Evolutionary conservation across 345 rosid species (phyloP).

Genomic region (Theobroma cacao): DNA sequence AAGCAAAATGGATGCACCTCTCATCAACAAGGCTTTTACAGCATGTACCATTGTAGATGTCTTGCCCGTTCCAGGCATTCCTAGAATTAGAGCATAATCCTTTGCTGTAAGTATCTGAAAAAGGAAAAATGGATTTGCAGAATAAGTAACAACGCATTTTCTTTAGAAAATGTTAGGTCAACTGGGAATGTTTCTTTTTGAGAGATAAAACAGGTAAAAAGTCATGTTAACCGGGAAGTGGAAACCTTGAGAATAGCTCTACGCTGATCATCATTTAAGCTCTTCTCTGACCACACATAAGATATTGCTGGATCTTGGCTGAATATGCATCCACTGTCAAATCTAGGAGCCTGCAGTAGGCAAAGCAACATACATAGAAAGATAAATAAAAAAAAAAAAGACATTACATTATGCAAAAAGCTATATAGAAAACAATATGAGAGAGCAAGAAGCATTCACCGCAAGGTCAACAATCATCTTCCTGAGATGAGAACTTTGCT

Average conservation of each 20-base stretch:
- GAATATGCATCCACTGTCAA: constrained; percentile 79
- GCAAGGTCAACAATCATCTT: constrained; percentile 87
- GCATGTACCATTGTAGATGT: constrained; percentile 98
- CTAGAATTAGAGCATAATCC: constrained; percentile 91
- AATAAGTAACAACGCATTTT: constrained; percentile 8
- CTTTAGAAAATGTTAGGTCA: not conserved
- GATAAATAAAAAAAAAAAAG: not conserved
- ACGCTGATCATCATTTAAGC: constrained; percentile 92
- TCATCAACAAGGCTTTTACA: constrained; percentile 87
- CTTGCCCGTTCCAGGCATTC: constrained; percentile 99
- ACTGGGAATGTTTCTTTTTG: not conserved
- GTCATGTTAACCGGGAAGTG: constrained; percentile 1
- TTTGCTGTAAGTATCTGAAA: constrained; percentile 89
- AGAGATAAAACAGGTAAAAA: not conserved
- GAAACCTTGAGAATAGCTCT: constrained; percentile 91
- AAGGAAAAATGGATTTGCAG: constrained; percentile 21
- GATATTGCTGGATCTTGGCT: constrained; percentile 99
- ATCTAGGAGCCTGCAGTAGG: constrained; percentile 75
- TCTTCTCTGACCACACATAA: constrained; percentile 83
- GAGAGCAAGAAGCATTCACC: constrained; percentile 45
- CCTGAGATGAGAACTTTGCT: constrained; percentile 65
- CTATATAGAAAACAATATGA: constrained; percentile 14
- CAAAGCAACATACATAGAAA: constrained; percentile 6
- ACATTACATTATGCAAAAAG: constrained; percentile 10
- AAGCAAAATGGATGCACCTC: constrained; percentile 93